These are phyloP conservation scores for Pleurotus giganteus DNA, from an alignment of 768 basidiomycete species.

Conservation along the genomic window DNA sequence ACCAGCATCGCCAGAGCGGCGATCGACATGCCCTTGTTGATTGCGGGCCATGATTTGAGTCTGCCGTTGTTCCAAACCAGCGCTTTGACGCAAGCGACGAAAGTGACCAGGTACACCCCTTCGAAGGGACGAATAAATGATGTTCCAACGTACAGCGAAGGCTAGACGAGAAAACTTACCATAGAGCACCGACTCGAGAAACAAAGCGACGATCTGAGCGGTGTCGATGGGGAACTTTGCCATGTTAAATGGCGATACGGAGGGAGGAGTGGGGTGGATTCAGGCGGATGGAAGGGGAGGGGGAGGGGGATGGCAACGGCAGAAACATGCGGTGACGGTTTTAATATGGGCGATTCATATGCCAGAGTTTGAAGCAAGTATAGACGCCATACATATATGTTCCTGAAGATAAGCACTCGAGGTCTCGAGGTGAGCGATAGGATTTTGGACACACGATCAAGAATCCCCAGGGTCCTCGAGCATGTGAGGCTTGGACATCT, in stretches of 20 bases:
- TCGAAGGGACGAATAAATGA: background rate
- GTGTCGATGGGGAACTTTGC: constrained; percentile 29
- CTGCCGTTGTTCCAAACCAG: constrained; percentile 28
- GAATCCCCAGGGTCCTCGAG: background rate
- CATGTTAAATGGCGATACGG: background rate
- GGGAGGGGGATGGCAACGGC: background rate
- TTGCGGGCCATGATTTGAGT: constrained; percentile 21
- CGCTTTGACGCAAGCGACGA: constrained; percentile 30
- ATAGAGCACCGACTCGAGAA: constrained; percentile 39
- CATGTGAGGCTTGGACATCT: background rate
- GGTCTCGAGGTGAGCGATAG: background rate
- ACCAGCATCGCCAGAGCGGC: constrained; percentile 37
- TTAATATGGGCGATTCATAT: constrained; percentile 3
- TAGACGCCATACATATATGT: background rate
- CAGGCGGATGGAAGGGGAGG: background rate
- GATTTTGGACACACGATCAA: background rate
- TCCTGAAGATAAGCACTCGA: constrained; percentile 4
- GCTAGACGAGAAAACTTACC: constrained; percentile 21
- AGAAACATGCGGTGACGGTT: background rate
- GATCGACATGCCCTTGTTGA: constrained; percentile 34
- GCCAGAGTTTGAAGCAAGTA: background rate
- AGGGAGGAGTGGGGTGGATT: background rate
- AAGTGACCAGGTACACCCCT: constrained; percentile 37
- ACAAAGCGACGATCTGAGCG: constrained; percentile 37
- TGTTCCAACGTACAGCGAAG: background rate